Evolutionary conservation across 768 basidiomycete species (phyloP), one percentile per base, ranked within the genome.

Genomic region (Tulasnella sp.): DNA sequence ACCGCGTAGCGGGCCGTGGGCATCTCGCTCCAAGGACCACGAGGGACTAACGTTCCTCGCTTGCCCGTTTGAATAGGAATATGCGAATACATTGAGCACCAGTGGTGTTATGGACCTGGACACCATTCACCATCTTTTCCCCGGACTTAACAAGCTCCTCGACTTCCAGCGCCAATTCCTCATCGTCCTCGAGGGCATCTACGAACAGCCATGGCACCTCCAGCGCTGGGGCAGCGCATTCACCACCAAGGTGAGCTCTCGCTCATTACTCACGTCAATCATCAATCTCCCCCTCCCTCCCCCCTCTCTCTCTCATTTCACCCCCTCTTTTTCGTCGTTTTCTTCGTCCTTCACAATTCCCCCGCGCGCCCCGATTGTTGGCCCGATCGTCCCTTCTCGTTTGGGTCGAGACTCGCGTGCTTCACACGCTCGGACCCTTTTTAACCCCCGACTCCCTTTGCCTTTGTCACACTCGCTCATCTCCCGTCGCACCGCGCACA

Each of bases 121-220:
- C 84, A 97, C 95, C 62, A 95, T 97, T 77, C 97, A 98, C 86
- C 89, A 93, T 79, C 92, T 99, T 80, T 99, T 99, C 87, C 95
- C 96, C 6, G 94, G 94, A 85, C 89, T 99, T 81, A 94, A 95
- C 88, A 94, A 95, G 84, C 89, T 99, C 40, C 89, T 99, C 82
- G 98, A 99, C 85, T 98, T 99, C 83, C 98, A 99, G 85, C 91
- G 96, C 82, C 92, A 93, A 84, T 97, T 97, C 86, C 91, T 97
- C 76, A 96, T 97, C 85, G 92, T 91, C 48, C 88, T 97, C 48
- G 96, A 98, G 85, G 91, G 92, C 82, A 95, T 91, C 12, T 93
- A 93, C 52, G 94, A 95, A 85, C 86, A 91, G 81, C 88, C 93
- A 58, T 95, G 94, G 91, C 90, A 89, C 82, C 92, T 93, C 79